phyloP scores from a whole-genome alignment of 129 eudicot genomes.

The Arctium lappa region DNA sequence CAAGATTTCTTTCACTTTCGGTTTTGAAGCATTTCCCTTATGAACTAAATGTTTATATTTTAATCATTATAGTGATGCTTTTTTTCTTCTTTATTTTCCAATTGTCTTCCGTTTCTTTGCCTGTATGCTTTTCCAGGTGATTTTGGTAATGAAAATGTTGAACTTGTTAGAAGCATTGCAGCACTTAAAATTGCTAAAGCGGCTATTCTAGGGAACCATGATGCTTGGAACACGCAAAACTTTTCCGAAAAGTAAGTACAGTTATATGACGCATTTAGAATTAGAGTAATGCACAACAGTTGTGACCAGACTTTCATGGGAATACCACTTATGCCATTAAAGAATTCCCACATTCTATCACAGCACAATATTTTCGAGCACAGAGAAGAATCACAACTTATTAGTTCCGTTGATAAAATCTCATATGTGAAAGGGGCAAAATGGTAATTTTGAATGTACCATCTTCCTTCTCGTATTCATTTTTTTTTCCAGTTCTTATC shows the following conservation, averaged over 20 bases:
- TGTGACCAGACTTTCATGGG: neutral
- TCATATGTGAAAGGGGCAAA: neutral
- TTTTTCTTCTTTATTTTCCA: conserved; percentile 12
- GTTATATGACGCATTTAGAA: neutral
- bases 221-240: conserved; percentile 68
- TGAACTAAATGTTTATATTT: neutral
- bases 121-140: conserved; percentile 56
- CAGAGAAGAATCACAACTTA: neutral
- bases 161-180: conserved; percentile 79
- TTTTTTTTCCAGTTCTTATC: neutral
- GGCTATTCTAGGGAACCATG: conserved; percentile 85
- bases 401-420: neutral
- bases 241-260: conserved; percentile 60
- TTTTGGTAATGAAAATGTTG: conserved; percentile 84
- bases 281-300: neutral
- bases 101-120: conserved; percentile 9
- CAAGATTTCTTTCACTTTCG: conserved; percentile 28
- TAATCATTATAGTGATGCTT: neutral
- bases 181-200: conserved; percentile 68
- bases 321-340: neutral
- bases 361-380: neutral
- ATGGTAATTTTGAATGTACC: neutral
- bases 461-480: neutral
- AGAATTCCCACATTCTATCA: neutral
- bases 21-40: neutral